Percentiles rank a stretch among this genome's conserved stretches.
phyloP scores from a whole-genome alignment of 1,284 basidiomycete genomes.

The Ceratobasidium sp. region DNA sequence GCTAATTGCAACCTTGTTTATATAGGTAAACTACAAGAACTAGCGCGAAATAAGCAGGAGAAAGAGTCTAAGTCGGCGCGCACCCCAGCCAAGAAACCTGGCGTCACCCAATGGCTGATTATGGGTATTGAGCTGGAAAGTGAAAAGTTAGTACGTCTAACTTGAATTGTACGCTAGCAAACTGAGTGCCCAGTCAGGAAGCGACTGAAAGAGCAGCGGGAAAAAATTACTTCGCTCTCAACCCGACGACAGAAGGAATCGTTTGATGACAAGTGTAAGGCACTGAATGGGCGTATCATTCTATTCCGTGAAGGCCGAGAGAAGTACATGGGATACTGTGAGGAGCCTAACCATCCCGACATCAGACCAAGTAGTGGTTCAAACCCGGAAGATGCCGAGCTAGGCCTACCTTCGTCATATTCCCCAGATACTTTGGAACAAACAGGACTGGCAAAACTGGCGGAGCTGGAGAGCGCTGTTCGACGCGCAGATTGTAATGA shows the following conservation, averaged over 20 bases:
- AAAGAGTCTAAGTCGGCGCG: background rate
- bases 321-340: background rate
- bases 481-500: background rate
- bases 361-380: background rate
- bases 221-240: background rate
- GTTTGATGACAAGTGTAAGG: background rate
- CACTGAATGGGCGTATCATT: background rate
- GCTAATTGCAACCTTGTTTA: background rate
- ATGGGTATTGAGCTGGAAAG: conserved; percentile 5
- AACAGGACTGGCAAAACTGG: background rate
- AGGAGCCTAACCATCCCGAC: conserved; percentile 3
- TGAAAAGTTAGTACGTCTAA: background rate
- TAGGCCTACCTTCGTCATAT: conserved; percentile 19
- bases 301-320: background rate
- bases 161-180: background rate
- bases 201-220: background rate
- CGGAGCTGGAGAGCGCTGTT: background rate
- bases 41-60: background rate
- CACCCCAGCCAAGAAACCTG: background rate
- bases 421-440: background rate
- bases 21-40: background rate
- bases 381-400: conserved; percentile 15
- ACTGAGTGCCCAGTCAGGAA: background rate
- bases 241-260: background rate
- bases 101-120: background rate